phyloP scores from a whole-genome alignment of 2,329 filamentous ascomycete species.

The Phaeomoniella chlamydospora region DNA sequence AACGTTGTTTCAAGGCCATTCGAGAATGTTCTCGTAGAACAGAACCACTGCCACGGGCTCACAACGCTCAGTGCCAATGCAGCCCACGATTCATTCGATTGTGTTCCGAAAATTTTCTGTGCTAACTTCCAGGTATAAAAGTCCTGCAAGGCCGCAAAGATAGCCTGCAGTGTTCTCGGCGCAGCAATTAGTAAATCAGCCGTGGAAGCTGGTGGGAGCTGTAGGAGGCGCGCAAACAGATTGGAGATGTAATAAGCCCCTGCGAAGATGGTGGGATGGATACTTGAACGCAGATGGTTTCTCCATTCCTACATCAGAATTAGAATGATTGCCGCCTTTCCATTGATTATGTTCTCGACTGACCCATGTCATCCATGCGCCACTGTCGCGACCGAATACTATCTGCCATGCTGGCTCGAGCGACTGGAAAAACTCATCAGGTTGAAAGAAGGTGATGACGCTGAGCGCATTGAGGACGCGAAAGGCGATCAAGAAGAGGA shows the following conservation, averaged over 20 bases:
- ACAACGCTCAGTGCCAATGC: constrained; percentile 57
- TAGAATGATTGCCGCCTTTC: constrained; percentile 2
- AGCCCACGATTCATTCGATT: constrained; percentile 50
- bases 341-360: constrained; percentile 18
- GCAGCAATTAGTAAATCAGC: constrained; percentile 55
- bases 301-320: constrained; percentile 64
- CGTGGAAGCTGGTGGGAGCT: constrained; percentile 38
- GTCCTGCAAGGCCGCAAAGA: constrained; percentile 65
- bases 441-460: constrained; percentile 86
- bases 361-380: constrained; percentile 95
- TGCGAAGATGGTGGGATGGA: constrained; percentile 83
- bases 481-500: constrained; percentile 42
- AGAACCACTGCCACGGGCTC: constrained; percentile 95
- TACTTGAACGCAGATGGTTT: constrained; percentile 69
- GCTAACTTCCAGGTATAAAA: constrained; percentile 81
- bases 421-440: constrained; percentile 93
- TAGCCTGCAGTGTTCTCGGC: constrained; percentile 62
- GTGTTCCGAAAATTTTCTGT: constrained; percentile 53
- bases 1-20: constrained; percentile 88
- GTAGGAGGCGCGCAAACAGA: constrained; percentile 38
- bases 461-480: constrained; percentile 68
- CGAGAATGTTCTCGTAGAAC: constrained; percentile 81
- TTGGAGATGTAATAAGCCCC: constrained; percentile 53
- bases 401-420: constrained; percentile 88
- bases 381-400: constrained; percentile 61